phyloP scores from a whole-genome alignment of 257 asterid species.

The Scutellaria minor region DNA sequence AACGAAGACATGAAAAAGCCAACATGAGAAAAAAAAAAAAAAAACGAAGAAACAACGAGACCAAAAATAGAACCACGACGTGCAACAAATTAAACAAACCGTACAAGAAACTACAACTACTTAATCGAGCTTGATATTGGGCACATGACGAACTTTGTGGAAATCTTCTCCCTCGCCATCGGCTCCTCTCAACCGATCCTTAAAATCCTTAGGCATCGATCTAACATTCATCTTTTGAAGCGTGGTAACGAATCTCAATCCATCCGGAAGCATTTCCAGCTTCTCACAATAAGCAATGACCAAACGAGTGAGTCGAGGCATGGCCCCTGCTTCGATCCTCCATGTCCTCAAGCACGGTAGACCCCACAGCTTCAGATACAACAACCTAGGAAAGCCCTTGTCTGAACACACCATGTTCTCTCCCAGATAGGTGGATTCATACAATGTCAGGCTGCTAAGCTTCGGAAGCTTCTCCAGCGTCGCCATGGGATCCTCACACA shows the following conservation, averaged over 20 bases:
- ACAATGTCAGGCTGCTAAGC: conserved; percentile 44
- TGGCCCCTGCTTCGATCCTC: conserved; percentile 43
- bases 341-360: conserved; percentile 38
- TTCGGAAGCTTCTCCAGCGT: conserved; percentile 47
- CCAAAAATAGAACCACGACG: too few species aligned
- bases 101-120: too few species aligned
- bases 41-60: neutral
- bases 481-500: conserved; percentile 46
- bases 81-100: too few species aligned
- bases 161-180: conserved; percentile 44
- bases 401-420: conserved; percentile 42
- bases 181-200: conserved; percentile 38
- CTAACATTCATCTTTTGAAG: conserved; percentile 49
- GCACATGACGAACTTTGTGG: conserved; percentile 43
- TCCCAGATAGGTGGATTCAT: conserved; percentile 41
- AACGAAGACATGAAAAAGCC: neutral
- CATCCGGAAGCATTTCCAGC: conserved; percentile 51
- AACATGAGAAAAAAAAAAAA: neutral
- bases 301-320: conserved; percentile 47
- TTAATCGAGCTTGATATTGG: conserved; percentile 49
- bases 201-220: conserved; percentile 40
- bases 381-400: conserved; percentile 48
- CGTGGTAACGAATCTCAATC: conserved; percentile 34
- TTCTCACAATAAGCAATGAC: conserved; percentile 37
- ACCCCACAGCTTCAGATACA: conserved; percentile 43